These are phyloP conservation scores for Fusarium compactum DNA, from an alignment of 2,329 filamentous ascomycete species.

Conservation along the genomic window DNA sequence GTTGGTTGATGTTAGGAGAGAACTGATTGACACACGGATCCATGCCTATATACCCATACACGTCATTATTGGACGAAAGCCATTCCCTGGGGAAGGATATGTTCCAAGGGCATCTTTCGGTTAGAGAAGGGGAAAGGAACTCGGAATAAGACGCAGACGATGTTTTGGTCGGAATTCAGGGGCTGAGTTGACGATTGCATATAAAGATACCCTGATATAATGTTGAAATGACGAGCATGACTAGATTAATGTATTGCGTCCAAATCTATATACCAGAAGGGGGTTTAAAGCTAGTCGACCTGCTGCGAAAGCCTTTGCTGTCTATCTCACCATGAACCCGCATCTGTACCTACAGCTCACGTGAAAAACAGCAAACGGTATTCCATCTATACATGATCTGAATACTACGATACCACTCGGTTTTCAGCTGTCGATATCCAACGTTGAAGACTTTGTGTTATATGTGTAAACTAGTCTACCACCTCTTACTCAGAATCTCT, in stretches of 20 bases:
- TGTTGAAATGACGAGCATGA: constrained; percentile 43
- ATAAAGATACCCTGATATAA: constrained; percentile 44
- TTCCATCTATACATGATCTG: too few relatives aligned
- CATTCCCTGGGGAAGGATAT: constrained; percentile 52
- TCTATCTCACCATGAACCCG: neutral
- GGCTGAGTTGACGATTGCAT: constrained; percentile 29
- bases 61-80: constrained; percentile 65
- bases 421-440: too few relatives aligned
- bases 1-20: constrained; percentile 62
- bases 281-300: neutral
- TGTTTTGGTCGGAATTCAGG: constrained; percentile 12
- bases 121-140: constrained; percentile 3
- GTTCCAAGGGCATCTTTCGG: constrained; percentile 18
- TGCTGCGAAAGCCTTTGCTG: neutral
- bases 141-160: constrained; percentile 1
- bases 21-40: constrained; percentile 59
- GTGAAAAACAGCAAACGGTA: neutral
- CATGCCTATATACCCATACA: constrained; percentile 64
- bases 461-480: neutral
- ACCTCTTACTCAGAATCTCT: constrained; percentile 36
- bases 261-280: constrained; percentile 1
- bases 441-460: too few relatives aligned
- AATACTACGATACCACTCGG: neutral
- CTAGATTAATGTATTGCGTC: constrained; percentile 34
- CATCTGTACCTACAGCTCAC: neutral